Conservation (phyloP, 345 rosid genomes). For the Citrus medica region DNA sequence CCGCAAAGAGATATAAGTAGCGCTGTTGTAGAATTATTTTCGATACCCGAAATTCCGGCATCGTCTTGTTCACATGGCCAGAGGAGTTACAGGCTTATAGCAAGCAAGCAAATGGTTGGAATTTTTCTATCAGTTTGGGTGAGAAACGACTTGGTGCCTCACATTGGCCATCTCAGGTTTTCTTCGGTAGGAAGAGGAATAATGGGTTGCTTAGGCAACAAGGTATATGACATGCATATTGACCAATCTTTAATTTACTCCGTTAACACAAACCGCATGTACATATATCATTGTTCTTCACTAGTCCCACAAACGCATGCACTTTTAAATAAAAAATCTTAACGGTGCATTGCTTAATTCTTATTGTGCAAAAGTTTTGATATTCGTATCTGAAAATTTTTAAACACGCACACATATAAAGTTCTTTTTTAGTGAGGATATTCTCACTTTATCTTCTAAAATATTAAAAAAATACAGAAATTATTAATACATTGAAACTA, state of each 20-base stretch:
- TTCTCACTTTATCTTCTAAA: no score
- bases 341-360: no score
- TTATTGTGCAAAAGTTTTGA: no score
- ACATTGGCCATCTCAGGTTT: conserved; percentile 81
- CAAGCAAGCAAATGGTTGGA: conserved; percentile 98
- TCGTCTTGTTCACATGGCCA: conserved; percentile 22
- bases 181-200: conserved; percentile 88
- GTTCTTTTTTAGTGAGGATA: no score
- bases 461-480: no score
- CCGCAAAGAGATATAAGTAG: conserved; percentile 20
- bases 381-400: no score
- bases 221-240: conserved; percentile 34
- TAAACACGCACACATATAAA: no score
- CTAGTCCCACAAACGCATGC: no score
- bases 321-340: background rate
- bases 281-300: no score
- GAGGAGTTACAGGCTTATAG: conserved; percentile 57
- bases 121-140: conserved; percentile 89
- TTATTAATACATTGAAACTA: no score
- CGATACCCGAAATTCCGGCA: conserved; percentile 28
- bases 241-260: no score
- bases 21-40: conserved; percentile 19
- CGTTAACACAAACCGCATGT: no score
- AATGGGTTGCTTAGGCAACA: conserved; percentile 92
- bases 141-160: conserved; percentile 70